Conservation (phyloP, 1,284 basidiomycete genomes). For the Sanghuangporus baumii region DNA sequence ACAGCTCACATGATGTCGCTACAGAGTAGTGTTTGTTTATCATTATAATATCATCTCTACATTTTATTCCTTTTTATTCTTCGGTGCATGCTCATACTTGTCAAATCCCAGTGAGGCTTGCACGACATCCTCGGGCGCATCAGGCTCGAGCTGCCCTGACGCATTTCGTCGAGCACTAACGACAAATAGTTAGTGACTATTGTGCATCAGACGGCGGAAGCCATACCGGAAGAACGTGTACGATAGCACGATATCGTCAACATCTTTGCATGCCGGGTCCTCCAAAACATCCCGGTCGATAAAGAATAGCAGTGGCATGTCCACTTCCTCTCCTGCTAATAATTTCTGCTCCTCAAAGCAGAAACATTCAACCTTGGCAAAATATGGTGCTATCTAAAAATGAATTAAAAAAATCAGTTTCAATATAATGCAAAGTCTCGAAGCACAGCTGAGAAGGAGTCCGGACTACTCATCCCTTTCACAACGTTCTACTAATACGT, state of each 20-base stretch:
- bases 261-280: conserved; percentile 79
- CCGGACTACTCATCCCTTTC: not conserved
- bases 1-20: not conserved
- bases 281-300: conserved; percentile 96
- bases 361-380: conserved; percentile 99
- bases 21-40: not conserved
- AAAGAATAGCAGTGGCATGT: conserved; percentile 98
- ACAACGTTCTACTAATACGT: too few relatives aligned
- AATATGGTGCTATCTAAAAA: conserved; percentile 90
- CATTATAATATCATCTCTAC: not conserved
- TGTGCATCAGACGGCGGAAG: not conserved
- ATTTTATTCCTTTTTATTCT: conserved; percentile 19
- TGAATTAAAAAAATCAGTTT: not conserved
- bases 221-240: conserved; percentile 96
- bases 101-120: conserved; percentile 74
- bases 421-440: not conserved
- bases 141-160: conserved; percentile 79
- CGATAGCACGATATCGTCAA: conserved; percentile 90
- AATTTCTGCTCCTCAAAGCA: conserved; percentile 99
- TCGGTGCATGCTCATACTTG: conserved; percentile 45
- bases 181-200: not conserved
- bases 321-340: conserved; percentile 93
- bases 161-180: conserved; percentile 73
- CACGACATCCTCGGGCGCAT: conserved; percentile 74
- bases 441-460: not conserved